Evolutionary conservation across 805 yeast genomes (phyloP).

Genomic region (Kodamaea kakaduensis): DNA sequence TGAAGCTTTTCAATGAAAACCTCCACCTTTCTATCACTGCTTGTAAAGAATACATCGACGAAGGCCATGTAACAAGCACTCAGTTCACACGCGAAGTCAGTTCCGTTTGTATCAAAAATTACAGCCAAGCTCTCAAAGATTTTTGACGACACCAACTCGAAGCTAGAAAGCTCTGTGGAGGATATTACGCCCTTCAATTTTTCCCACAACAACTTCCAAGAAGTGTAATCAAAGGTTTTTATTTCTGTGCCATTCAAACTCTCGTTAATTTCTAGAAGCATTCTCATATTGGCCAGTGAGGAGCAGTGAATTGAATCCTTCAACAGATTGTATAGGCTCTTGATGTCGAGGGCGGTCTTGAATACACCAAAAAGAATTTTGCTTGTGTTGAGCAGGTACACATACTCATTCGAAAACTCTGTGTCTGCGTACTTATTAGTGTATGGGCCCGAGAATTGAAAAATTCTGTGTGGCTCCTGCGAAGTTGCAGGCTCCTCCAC

Average conservation of each 20-base stretch:
- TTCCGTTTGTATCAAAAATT: constrained; percentile 25
- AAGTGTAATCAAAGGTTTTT: constrained; percentile 29
- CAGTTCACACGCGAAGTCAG: constrained; percentile 20
- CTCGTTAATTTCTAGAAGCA: constrained; percentile 14
- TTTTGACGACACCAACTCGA: constrained; percentile 71
- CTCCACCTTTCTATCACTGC: constrained; percentile 26
- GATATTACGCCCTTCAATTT: constrained; percentile 12
- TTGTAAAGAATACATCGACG: constrained; percentile 32
- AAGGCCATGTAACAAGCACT: constrained; percentile 45
- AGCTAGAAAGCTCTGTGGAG: constrained; percentile 51
- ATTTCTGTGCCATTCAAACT: constrained; percentile 9
- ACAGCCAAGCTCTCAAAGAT: constrained; percentile 43
- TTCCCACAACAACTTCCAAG: constrained; percentile 26
- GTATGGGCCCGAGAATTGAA: constrained; percentile 14
- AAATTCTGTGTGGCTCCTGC: constrained; percentile 2
- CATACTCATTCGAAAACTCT: constrained; percentile 29
- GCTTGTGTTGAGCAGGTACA: constrained; percentile 16
- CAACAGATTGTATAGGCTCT: constrained; percentile 21
- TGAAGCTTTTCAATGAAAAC: constrained; percentile 58
- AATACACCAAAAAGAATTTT: constrained; percentile 16
- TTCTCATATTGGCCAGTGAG: constrained; percentile 16
- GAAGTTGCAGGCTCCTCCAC: background rate
- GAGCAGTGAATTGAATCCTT: constrained; percentile 14
- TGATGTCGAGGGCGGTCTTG: constrained; percentile 21
- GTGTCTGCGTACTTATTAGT: constrained; percentile 26